Base-by-base conservation (phyloP, 2,329 filamentous ascomycete genomes). In the Penicillium sp. region DNA sequence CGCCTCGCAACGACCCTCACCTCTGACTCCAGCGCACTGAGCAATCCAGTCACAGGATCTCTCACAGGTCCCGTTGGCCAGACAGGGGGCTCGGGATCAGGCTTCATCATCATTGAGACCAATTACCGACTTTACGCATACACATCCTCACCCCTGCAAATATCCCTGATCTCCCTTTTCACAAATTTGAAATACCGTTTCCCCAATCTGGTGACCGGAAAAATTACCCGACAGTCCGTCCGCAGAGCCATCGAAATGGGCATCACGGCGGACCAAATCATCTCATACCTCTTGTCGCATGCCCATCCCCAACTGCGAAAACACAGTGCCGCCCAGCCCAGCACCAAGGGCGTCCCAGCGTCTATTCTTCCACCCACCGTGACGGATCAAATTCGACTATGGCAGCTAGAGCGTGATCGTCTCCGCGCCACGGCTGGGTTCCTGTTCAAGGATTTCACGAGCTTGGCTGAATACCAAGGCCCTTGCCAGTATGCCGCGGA, bases 121-220 rank as follows among this genome's bases (percentile, higher is more conserved):
- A 99, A 99, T 77, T 97, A 97, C 78, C 90, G 94, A 24, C 79
- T 99, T 63, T 99, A 99, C 77, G 94, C 94, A 31, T 99, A 99
- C 78, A 97, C 95, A 6, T 88, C 89, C 32, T 96, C 92, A 0
- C 91, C 92, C 0, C 85, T 99, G 1, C 93, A 97, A 73, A 99
- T 97, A 61, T 91, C 92, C 50, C 91, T 99, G 56, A 86, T 99
- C 43, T 87, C 88, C 38, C 88, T 99, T 60, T 99, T 99, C 77
- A 85, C 88, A 47, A 88, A 89, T 56, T 86, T 99, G 51, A 88
- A 88, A 65, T 92, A 92, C 73, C 91, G 94, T 59, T 97, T 96
- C 77, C 90, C 91, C 1, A 96, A 96, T 76, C 90, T 99, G 75
- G 89, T 97, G 13, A 91, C 92, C 0, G 94, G 93, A 40, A 92